Conservation (phyloP, 768 basidiomycete species). For the Pleurotus djamor region DNA sequence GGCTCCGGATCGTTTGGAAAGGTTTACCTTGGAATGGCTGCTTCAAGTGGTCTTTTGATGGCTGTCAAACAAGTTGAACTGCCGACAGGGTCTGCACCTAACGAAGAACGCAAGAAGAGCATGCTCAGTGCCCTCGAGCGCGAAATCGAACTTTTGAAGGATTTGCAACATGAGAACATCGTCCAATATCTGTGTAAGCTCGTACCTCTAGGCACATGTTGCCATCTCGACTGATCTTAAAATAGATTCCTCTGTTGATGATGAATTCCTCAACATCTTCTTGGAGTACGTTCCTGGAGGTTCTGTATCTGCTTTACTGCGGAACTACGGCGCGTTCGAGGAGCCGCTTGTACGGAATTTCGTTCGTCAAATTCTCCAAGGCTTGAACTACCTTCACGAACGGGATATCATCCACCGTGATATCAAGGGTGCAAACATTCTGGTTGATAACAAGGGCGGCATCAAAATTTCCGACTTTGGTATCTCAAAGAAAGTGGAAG, state of each 20-base stretch:
- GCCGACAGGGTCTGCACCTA: conserved; percentile 76
- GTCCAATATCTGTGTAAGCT: conserved; percentile 91
- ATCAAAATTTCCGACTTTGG: conserved; percentile 98
- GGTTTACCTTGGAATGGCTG: conserved; percentile 95
- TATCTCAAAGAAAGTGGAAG: conserved; percentile 96
- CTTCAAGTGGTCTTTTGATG: conserved; percentile 87
- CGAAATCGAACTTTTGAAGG: conserved; percentile 92
- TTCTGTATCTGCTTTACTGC: conserved; percentile 85
- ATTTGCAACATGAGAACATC: conserved; percentile 92
- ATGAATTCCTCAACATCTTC: conserved; percentile 92
- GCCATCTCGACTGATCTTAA: not conserved
- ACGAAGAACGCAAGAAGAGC: conserved; percentile 90
- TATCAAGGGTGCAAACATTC: conserved; percentile 98
- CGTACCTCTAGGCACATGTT: conserved; percentile 22
- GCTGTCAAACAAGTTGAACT: conserved; percentile 98
- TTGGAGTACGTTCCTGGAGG: conserved; percentile 96
- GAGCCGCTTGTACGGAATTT: conserved; percentile 91
- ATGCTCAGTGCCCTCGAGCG: conserved; percentile 92
- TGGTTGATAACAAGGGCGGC: conserved; percentile 97
- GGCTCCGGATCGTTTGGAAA: conserved; percentile 95
- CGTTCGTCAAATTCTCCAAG: conserved; percentile 87
- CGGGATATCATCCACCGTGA: conserved; percentile 96
- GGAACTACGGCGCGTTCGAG: conserved; percentile 93
- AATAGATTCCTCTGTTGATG: conserved; percentile 91
- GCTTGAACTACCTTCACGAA: conserved; percentile 88